Conservation (phyloP, 2,329 filamentous ascomycete genomes). For the Parastagonospora nodorum region DNA sequence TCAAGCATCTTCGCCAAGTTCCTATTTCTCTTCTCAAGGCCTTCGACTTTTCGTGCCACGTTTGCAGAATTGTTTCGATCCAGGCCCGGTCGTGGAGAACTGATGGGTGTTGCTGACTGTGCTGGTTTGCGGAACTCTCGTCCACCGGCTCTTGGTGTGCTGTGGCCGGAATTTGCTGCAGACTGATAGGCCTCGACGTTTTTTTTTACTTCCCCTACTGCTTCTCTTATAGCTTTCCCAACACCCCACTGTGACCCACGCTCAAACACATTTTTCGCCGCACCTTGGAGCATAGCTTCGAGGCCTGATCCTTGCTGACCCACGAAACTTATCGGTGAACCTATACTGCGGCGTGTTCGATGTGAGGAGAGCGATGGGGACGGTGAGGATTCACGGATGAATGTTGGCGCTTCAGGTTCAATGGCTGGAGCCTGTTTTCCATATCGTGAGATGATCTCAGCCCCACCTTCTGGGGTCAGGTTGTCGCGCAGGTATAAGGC, state of each 20-base stretch:
- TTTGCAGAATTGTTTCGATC: slow-evolving; percentile 29
- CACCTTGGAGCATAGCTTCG: slow-evolving; percentile 75
- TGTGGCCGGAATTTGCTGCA: slow-evolving; percentile 32
- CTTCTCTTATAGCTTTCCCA: slow-evolving; percentile 79
- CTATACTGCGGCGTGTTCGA: slow-evolving; percentile 33
- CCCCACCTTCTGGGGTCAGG: slow-evolving; percentile 65
- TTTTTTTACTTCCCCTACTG: slow-evolving; percentile 77
- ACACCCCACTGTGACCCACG: slow-evolving; percentile 77
- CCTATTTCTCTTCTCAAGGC: slow-evolving; percentile 68
- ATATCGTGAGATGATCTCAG: slow-evolving; percentile 72
- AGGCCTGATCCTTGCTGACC: slow-evolving; percentile 52
- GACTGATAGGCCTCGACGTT: slow-evolving; percentile 71
- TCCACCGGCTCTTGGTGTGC: slow-evolving; percentile 39
- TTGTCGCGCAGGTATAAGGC: slow-evolving; percentile 75
- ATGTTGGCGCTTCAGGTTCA: slow-evolving; percentile 28
- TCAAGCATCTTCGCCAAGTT: slow-evolving; percentile 71
- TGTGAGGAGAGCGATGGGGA: slow-evolving; percentile 27
- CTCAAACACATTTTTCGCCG: slow-evolving; percentile 75
- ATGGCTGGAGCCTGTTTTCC: slow-evolving; percentile 54
- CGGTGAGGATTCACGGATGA: slow-evolving; percentile 35
- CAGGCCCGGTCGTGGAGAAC: slow-evolving; percentile 21
- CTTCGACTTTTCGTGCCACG: slow-evolving; percentile 36
- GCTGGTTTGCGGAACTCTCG: slow-evolving; percentile 42
- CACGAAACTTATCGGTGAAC: slow-evolving; percentile 34
- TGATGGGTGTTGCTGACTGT: slow-evolving; percentile 23